A percentile compares a stretch with the other conserved stretches of the same genome.
These are phyloP conservation scores for Russula earlei DNA, from an alignment of 768 basidiomycete genomes.

Conservation along the genomic window DNA sequence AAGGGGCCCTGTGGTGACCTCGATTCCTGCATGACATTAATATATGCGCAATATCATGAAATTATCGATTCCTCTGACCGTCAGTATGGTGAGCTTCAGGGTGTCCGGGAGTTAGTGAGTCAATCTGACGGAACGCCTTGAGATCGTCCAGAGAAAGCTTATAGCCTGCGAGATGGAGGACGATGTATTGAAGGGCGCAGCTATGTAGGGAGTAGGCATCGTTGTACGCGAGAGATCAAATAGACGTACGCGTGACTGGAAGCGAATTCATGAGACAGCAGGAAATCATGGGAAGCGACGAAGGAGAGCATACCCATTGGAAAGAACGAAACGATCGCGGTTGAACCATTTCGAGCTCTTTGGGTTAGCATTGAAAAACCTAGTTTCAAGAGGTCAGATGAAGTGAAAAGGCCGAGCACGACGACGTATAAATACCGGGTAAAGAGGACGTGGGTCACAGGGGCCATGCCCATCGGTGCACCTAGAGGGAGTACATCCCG, in stretches of 20 bases:
- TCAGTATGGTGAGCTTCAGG: slow-evolving; percentile 70
- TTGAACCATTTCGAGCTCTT: slow-evolving; percentile 90
- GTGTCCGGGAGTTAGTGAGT: slow-evolving; percentile 88
- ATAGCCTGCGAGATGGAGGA: slow-evolving; percentile 89
- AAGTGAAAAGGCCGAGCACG: background rate
- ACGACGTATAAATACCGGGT: slow-evolving; percentile 51
- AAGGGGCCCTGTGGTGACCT: slow-evolving; percentile 93
- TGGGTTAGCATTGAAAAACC: slow-evolving; percentile 84
- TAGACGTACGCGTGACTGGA: slow-evolving; percentile 63
- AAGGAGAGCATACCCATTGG: slow-evolving; percentile 64
- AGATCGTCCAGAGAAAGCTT: slow-evolving; percentile 88
- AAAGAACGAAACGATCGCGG: slow-evolving; percentile 94
- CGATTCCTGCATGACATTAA: slow-evolving; percentile 40
- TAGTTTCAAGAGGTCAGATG: slow-evolving; percentile 23
- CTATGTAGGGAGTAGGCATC: slow-evolving; percentile 31
- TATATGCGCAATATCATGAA: slow-evolving; percentile 8
- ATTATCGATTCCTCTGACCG: slow-evolving; percentile 29
- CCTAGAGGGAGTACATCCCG: slow-evolving; percentile 40
- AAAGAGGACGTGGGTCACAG: slow-evolving; percentile 72
- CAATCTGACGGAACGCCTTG: slow-evolving; percentile 86
- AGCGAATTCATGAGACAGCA: slow-evolving; percentile 12
- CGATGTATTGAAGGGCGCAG: slow-evolving; percentile 87
- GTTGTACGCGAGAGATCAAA: background rate
- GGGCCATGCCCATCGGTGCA: slow-evolving; percentile 92
- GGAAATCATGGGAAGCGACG: background rate